Conservation (phyloP, 73 alveolate genomes). For the Stentor coeruleus region DNA sequence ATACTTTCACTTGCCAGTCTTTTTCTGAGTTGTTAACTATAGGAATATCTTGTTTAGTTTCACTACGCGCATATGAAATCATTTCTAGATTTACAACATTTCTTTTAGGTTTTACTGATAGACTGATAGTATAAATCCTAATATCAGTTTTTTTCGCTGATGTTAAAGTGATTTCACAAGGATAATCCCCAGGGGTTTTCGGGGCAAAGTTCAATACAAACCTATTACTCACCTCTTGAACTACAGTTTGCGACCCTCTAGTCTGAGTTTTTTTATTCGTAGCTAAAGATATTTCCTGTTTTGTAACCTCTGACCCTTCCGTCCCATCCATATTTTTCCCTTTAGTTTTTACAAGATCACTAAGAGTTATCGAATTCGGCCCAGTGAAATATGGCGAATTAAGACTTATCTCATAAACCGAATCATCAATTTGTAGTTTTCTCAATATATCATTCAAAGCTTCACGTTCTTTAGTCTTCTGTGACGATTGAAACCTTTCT, state of each 20-base stretch:
- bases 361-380: neutral
- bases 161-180: constrained; percentile 64
- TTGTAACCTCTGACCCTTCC: constrained; percentile 1
- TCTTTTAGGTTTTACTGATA: constrained; percentile 93
- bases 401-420: neutral
- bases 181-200: constrained; percentile 78
- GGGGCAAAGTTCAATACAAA: constrained; percentile 43
- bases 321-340: neutral
- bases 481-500: constrained; percentile 44
- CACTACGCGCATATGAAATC: constrained; percentile 91
- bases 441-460: constrained; percentile 14
- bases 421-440: constrained; percentile 11
- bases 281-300: constrained; percentile 10
- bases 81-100: constrained; percentile 93
- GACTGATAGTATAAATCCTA: constrained; percentile 87
- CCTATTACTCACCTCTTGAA: constrained; percentile 27
- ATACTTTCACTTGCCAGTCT: constrained; percentile 93
- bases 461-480: constrained; percentile 24
- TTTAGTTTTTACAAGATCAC: neutral
- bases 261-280: constrained; percentile 18
- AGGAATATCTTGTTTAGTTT: constrained; percentile 92
- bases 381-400: constrained; percentile 16
- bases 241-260: neutral
- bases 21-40: constrained; percentile 89
- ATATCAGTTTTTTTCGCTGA: constrained; percentile 84